Evolutionary conservation across 148 eudicot species (phyloP), one percentile per base, ranked within the genome.

Genomic region (Heliamphora exappendiculata): DNA sequence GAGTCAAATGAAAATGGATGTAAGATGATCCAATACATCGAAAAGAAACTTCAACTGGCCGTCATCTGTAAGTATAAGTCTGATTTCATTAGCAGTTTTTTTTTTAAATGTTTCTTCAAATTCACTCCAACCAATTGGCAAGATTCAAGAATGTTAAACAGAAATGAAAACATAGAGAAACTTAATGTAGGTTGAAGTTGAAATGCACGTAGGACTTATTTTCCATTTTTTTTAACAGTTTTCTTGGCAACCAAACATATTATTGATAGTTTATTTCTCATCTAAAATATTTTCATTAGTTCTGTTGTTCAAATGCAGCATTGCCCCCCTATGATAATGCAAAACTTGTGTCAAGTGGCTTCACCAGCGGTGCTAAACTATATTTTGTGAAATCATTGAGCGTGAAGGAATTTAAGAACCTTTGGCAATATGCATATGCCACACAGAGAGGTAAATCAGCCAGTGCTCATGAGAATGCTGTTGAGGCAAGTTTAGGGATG

Each of bases 1-100:
- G 75, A 50, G 53, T 74, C 83, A 5, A 74, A 78, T 58, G 20
- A 75, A 44, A 51, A 75, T 39, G 81, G 81, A 64, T 34, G n/a
- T 22, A 77, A 69, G 59, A 76, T 86, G 37, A 34, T 79, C 20
- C 39, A 76, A 10, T 19, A 63, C 57, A 79, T 86, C 7, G 73
- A 78, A 36, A 67, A 63, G 44, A 66, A 81, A 44, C 33, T 83
- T 67, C 78, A 78, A n/a, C 34, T 86, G 7, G 63, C n/a, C 0
- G 57, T 68, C 58, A 11, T 76, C 29, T 73, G 86, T 85, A 83
- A 85, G 88, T 74, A 13, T 24, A 5, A n/a, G 37, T 39, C 29
- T 11, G 3, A 34, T 65, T 65, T 42, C n/a, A 65, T 11, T 64
- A 34, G 1, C 0, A 8, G 20, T 64, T 4, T 0, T 63, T 17